Evolutionary conservation across 192 early-diverging fungal genomes (phyloP), one percentile per base, ranked within the genome.

Genomic region (Backusella psychrophila): DNA sequence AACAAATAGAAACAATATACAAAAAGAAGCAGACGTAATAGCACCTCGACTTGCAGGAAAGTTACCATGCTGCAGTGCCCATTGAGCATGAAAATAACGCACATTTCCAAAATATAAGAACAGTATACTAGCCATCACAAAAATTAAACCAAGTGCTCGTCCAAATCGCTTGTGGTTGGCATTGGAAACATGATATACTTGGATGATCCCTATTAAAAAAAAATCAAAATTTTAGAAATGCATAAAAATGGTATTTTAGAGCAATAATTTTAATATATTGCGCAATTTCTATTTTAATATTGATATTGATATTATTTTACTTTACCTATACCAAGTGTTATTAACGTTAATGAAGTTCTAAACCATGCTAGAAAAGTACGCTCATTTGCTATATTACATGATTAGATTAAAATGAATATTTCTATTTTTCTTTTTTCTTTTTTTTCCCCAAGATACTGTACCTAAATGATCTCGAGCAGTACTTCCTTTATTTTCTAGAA

Each of bases 341-440:
- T 88, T 71, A 92, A 74, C 1, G 92, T 90, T 42, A 92, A 78
- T 14, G 91, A 92, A 0, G 92, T 90, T 65, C 92, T 85, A 72
- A 94, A 76, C 92, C 92, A 94, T 2, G 91, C 90, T 6, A 94
- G 87, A 59, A 89, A 94, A 26, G 92, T 94, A 68, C 92, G 86
- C 59, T 94, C 92, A 72, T 94, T 94, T 39, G 92, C 89, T 88
- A 83, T 26, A 38, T 70, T 21, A 21, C 0, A 39, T 17, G 21
- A 12, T 17, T 23, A 41, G 36, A 42, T 21, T 49, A 49, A 19
- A 42, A 74, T 67, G 39, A 69, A 33, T 33, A 0, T 1, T 33
- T 33, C 2, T 3, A 3, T 33, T 33, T 33, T 33, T 33, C 1
- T 21, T n/a, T 7, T 39, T 4, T 42, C 12, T 69, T 41, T 6